These are phyloP conservation scores for Xanthoconium stramineum DNA, from an alignment of 768 basidiomycete species.

Conservation along the genomic window DNA sequence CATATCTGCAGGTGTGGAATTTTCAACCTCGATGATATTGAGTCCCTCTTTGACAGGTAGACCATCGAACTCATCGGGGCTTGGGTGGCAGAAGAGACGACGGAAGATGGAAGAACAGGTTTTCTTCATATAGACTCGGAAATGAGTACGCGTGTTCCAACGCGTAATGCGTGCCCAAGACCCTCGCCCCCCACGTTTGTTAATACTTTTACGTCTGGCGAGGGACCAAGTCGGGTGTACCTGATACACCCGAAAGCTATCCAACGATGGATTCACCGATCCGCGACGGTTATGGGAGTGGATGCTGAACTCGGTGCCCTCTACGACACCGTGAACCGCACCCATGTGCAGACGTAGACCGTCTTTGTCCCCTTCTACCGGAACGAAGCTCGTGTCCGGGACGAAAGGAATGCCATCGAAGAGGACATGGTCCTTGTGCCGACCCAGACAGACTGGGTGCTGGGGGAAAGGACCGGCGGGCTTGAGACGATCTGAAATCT, in stretches of 20 bases:
- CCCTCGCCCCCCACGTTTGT: slow-evolving; percentile 32
- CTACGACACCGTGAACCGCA: slow-evolving; percentile 59
- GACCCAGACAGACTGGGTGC: slow-evolving; percentile 49
- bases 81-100: slow-evolving; percentile 38
- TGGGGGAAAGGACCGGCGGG: slow-evolving; percentile 38
- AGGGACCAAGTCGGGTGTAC: slow-evolving; percentile 60
- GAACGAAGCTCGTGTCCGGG: slow-evolving; percentile 45
- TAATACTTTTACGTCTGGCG: slow-evolving; percentile 39
- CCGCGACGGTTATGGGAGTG: slow-evolving; percentile 61
- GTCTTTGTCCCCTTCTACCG: slow-evolving; percentile 40
- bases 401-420: slow-evolving; percentile 58
- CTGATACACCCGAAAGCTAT: slow-evolving; percentile 47
- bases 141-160: slow-evolving; percentile 56
- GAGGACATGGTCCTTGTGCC: slow-evolving; percentile 44
- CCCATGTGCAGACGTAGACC: slow-evolving; percentile 54
- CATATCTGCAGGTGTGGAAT: slow-evolving; percentile 46
- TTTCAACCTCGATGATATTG: slow-evolving; percentile 45
- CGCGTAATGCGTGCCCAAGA: slow-evolving; percentile 55
- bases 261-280: slow-evolving; percentile 54
- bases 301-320: slow-evolving; percentile 59
- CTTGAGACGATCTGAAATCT: slow-evolving; percentile 45
- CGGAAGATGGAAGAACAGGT: slow-evolving; percentile 47
- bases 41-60: slow-evolving; percentile 38
- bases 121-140: slow-evolving; percentile 50
- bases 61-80: slow-evolving; percentile 30